Evolutionary conservation across 305 asterid species (phyloP).

Genomic region (Fraxinus greggii): DNA sequence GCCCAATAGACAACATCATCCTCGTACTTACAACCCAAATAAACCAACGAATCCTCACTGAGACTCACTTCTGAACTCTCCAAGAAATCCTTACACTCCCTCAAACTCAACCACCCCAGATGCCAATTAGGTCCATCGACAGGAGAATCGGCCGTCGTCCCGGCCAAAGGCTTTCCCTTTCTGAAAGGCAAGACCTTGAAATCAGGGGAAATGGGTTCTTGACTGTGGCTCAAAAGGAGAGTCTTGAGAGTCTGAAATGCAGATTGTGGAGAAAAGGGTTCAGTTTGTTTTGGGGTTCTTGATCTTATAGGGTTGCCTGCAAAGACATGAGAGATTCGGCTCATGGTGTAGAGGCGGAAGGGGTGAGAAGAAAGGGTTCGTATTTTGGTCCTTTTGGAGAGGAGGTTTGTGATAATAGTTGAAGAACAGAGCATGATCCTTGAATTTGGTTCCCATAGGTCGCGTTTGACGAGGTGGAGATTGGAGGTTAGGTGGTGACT

Average conservation of each 20-base stretch:
- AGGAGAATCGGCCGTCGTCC: slow-evolving; percentile 32
- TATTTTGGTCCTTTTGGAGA: neutral
- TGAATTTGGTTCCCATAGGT: neutral
- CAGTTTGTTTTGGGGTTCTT: slow-evolving; percentile 58
- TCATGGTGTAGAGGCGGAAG: slow-evolving; percentile 30
- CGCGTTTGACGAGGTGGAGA: neutral
- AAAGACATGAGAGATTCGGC: slow-evolving; percentile 59
- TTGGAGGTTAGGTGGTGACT: neutral
- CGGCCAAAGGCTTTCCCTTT: slow-evolving; percentile 79
- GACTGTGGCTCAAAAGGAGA: slow-evolving; percentile 43
- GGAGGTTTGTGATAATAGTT: neutral
- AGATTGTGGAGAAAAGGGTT: slow-evolving; percentile 66
- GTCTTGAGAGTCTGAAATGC: slow-evolving; percentile 68
- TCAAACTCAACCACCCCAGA: slow-evolving; percentile 65
- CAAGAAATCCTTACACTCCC: slow-evolving; percentile 61
- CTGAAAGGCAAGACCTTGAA: slow-evolving; percentile 81
- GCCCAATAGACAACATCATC: slow-evolving; percentile 87
- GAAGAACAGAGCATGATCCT: slow-evolving; percentile 3
- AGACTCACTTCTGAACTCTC: slow-evolving; percentile 54
- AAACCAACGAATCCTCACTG: slow-evolving; percentile 69
- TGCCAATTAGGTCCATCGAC: slow-evolving; percentile 58
- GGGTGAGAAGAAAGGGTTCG: neutral
- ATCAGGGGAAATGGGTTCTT: slow-evolving; percentile 51
- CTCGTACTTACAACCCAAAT: slow-evolving; percentile 63
- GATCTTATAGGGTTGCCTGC: slow-evolving; percentile 69